A percentile compares a stretch with the other conserved stretches of the same genome.
Evolutionary conservation across 208 protist species (phyloP).

Genomic region (Leishmania braziliensis): DNA sequence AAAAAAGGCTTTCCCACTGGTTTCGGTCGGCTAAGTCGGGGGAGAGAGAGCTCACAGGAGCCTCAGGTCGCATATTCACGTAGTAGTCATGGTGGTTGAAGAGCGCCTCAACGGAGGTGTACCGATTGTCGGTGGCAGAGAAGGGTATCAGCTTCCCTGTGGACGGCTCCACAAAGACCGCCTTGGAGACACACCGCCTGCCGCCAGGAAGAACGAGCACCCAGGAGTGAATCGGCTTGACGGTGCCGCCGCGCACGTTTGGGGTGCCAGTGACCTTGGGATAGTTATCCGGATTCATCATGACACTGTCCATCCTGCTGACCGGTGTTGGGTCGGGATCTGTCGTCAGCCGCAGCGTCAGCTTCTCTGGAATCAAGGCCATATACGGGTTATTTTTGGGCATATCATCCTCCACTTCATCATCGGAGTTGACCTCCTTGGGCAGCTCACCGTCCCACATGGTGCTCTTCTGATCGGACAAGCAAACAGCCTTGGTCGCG

Average conservation of each 20-base stretch:
- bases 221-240: slow-evolving; percentile 79
- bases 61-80: slow-evolving; percentile 76
- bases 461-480: slow-evolving; percentile 71
- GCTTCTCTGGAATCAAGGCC: slow-evolving; percentile 62
- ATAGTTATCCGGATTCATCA: background rate
- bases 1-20: slow-evolving; percentile 84
- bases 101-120: slow-evolving; percentile 84
- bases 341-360: slow-evolving; percentile 38
- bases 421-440: slow-evolving; percentile 63
- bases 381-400: slow-evolving; percentile 60
- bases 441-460: slow-evolving; percentile 58
- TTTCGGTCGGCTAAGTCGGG: slow-evolving; percentile 62
- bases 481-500: slow-evolving; percentile 62
- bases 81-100: slow-evolving; percentile 92
- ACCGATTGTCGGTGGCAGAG: slow-evolving; percentile 46
- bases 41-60: slow-evolving; percentile 60
- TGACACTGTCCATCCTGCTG: slow-evolving; percentile 9
- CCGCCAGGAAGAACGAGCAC: slow-evolving; percentile 83
- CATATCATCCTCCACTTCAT: slow-evolving; percentile 52
- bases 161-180: slow-evolving; percentile 87
- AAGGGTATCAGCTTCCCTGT: slow-evolving; percentile 69
- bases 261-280: background rate
- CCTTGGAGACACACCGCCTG: slow-evolving; percentile 49
- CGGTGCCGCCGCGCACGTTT: background rate
- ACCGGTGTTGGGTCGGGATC: slow-evolving; percentile 45